phyloP scores from a whole-genome alignment of 352 stramenopile genomes.

The Globisporangium canariense region DNA sequence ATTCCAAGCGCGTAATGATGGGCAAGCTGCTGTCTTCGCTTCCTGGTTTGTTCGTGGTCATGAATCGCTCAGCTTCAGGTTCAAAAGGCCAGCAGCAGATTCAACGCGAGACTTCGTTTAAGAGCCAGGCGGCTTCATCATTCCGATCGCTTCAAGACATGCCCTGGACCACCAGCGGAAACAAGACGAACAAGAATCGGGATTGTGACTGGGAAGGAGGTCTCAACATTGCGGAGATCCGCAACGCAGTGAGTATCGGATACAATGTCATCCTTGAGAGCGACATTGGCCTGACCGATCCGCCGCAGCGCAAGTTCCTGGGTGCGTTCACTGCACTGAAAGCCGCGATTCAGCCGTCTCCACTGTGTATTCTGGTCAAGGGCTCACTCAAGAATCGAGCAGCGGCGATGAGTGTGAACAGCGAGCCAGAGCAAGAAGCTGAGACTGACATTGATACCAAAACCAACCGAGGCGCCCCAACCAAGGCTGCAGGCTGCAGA shows the following conservation, averaged over 20 bases:
- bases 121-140: background rate
- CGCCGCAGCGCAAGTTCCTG: slow-evolving; percentile 53
- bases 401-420: slow-evolving; percentile 8
- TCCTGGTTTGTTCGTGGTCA: slow-evolving; percentile 67
- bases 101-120: background rate
- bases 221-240: slow-evolving; percentile 33
- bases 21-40: slow-evolving; percentile 39
- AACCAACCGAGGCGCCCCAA: background rate
- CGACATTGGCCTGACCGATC: slow-evolving; percentile 69
- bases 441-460: background rate
- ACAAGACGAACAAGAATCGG: background rate
- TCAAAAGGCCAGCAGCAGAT: background rate
- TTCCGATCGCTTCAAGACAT: slow-evolving; percentile 17
- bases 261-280: slow-evolving; percentile 71
- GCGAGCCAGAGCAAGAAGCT: slow-evolving; percentile 3
- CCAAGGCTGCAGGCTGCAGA: background rate
- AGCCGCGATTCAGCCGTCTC: slow-evolving; percentile 51
- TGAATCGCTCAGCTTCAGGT: slow-evolving; percentile 34
- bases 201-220: slow-evolving; percentile 13
- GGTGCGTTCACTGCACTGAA: slow-evolving; percentile 64
- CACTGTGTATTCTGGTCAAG: slow-evolving; percentile 60
- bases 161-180: background rate
- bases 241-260: slow-evolving; percentile 36
- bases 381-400: slow-evolving; percentile 50
- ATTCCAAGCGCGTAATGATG: slow-evolving; percentile 35